Conservation (phyloP, 441 rosid species). For the Eutrema salsugineum region DNA sequence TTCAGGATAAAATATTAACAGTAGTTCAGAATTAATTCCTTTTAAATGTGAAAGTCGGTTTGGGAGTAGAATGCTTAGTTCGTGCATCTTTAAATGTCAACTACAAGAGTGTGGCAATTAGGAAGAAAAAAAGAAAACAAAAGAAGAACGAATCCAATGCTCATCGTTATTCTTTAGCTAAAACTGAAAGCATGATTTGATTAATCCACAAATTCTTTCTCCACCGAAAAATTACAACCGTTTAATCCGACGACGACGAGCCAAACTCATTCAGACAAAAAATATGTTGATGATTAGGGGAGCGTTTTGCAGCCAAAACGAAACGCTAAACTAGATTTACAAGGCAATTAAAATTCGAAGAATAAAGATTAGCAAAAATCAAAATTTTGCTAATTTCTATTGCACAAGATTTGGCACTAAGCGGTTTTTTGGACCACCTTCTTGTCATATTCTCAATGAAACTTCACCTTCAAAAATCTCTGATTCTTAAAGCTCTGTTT, state of each 20-base stretch:
- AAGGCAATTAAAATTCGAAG: not conserved
- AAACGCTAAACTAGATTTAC: not conserved
- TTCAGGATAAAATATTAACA: slow-evolving; percentile 6
- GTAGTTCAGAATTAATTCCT: not conserved
- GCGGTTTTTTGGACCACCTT: not conserved
- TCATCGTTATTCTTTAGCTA: not conserved
- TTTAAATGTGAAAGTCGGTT: slow-evolving; percentile 26
- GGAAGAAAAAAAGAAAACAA: no score
- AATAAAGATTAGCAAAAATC: not conserved
- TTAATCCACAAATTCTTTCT: not conserved
- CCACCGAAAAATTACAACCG: slow-evolving; percentile 14
- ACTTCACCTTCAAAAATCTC: not conserved
- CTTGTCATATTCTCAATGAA: not conserved
- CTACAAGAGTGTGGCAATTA: slow-evolving; percentile 17
- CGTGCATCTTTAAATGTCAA: slow-evolving; percentile 27
- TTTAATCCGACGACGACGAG: not conserved
- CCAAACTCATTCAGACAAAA: not conserved
- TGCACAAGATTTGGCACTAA: not conserved
- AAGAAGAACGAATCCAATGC: slow-evolving; percentile 11
- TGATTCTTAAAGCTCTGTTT: not conserved
- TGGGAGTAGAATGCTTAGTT: slow-evolving; percentile 4
- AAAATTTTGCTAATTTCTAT: not conserved
- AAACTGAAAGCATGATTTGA: slow-evolving; percentile 5
- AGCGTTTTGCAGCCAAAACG: not conserved
- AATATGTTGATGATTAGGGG: not conserved